These are phyloP conservation scores for Marchantia paleacea DNA, from an alignment of 225 moss, liverwort and hornwort species.

Conservation along the genomic window DNA sequence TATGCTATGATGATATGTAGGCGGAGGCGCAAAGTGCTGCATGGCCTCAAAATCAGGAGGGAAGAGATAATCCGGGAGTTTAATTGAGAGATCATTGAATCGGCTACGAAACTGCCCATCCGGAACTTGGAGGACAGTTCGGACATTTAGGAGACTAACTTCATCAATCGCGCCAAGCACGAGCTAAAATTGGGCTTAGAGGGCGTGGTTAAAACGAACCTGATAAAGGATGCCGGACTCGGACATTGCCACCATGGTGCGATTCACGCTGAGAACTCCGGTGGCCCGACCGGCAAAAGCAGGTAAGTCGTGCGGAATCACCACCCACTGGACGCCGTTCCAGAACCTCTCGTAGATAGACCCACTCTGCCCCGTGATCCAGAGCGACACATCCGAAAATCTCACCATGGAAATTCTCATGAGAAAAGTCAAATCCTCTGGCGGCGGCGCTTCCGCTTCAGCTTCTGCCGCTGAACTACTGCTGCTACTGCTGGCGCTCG, in stretches of 20 bases:
- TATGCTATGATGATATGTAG: too few relatives aligned
- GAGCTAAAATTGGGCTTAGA: not conserved
- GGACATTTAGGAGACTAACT: too few relatives aligned
- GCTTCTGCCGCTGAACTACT: not conserved
- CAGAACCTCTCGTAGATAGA: constrained; percentile 49
- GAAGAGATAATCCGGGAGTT: too few relatives aligned
- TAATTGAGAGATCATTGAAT: too few relatives aligned
- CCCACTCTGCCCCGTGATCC: constrained; percentile 51
- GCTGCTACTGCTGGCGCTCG: not conserved
- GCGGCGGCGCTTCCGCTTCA: not conserved
- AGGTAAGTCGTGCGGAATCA: constrained; percentile 47
- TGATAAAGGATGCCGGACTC: constrained; percentile 41
- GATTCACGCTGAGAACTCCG: constrained; percentile 42
- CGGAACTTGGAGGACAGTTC: too few relatives aligned
- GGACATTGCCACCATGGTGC: constrained; percentile 47
- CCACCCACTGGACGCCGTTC: constrained; percentile 53
- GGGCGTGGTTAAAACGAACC: constrained; percentile 18
- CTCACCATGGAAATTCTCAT: constrained; percentile 39
- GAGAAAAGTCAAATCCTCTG: constrained; percentile 2
- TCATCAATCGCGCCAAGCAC: not conserved
- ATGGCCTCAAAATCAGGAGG: too few relatives aligned
- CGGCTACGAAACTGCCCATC: too few relatives aligned
- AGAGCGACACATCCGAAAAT: constrained; percentile 44
- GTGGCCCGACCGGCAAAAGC: constrained; percentile 35
- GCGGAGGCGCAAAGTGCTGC: too few relatives aligned